A percentile compares a stretch with the other conserved stretches of the same genome.
Conservation (phyloP, 805 yeast genomes). For the Blastobotrys parvus region DNA sequence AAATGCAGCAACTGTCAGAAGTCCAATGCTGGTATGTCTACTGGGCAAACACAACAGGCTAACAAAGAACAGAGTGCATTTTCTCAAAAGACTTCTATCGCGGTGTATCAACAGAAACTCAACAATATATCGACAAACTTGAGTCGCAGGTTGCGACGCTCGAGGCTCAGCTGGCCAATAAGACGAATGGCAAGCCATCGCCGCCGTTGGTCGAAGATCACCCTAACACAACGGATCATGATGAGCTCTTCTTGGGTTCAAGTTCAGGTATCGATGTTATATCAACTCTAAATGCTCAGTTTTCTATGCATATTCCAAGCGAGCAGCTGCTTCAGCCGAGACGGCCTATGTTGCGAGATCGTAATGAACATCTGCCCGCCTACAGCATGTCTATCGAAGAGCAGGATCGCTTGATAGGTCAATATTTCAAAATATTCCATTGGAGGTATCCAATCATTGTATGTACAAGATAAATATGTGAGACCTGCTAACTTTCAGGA, state of each 20-base stretch:
- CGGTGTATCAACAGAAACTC: not conserved
- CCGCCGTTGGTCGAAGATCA: too few species aligned
- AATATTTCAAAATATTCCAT: constrained; percentile 6
- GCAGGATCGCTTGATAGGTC: too few species aligned
- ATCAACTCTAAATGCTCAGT: not conserved
- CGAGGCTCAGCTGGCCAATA: not conserved
- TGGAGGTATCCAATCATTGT: constrained; percentile 8
- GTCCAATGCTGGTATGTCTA: constrained; percentile 3
- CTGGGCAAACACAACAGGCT: not conserved
- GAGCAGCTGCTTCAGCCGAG: too few species aligned
- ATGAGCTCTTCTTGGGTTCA: not conserved
- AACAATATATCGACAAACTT: not conserved
- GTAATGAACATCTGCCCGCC: too few species aligned
- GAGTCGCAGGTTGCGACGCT: not conserved
- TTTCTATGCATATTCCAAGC: not conserved
- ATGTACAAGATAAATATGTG: too few species aligned
- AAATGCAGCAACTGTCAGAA: constrained; percentile 4
- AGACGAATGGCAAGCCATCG: too few species aligned
- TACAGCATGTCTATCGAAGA: too few species aligned
- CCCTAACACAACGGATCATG: not conserved
- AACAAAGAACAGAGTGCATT: constrained; percentile 1
- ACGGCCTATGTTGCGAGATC: too few species aligned
- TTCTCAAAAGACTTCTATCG: constrained; percentile 1
- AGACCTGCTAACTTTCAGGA: too few species aligned
- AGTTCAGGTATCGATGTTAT: not conserved